Evolutionary conservation across 169 alveolate genomes (phyloP).

Genomic region (Eimeria maxima): DNA sequence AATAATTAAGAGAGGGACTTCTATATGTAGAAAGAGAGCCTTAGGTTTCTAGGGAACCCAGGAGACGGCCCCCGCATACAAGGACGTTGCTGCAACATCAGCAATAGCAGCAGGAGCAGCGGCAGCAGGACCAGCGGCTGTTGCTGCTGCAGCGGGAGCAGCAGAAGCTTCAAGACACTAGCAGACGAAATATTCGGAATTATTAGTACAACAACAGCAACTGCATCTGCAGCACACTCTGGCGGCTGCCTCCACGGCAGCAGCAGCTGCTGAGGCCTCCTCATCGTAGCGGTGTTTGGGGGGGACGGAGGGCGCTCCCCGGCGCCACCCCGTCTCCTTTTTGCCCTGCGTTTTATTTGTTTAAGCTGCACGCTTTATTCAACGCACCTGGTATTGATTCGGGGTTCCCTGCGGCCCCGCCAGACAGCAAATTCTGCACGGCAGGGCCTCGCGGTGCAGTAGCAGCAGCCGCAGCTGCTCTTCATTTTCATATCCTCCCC

Average conservation of each 20-base stretch:
- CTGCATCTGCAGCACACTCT: conserved; percentile 35
- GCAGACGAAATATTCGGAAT: conserved; percentile 20
- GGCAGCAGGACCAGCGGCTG: conserved; percentile 64
- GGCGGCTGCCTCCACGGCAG: conserved; percentile 11
- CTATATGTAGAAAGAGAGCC: neutral
- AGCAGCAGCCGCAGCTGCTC: conserved; percentile 43
- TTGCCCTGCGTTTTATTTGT: neutral
- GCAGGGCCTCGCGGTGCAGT: neutral
- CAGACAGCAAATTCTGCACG: neutral
- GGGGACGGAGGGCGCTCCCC: conserved; percentile 11
- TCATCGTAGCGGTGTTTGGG: conserved; percentile 1
- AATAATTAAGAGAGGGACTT: conserved; percentile 30
- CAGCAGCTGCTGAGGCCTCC: conserved; percentile 65
- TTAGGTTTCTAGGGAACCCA: neutral
- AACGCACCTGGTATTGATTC: neutral
- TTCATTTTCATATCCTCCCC: neutral
- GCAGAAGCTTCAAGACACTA: conserved; percentile 35
- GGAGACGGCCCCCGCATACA: conserved; percentile 65
- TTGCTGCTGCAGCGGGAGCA: conserved; percentile 34
- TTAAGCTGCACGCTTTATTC: neutral
- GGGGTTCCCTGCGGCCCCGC: neutral
- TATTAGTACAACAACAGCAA: conserved; percentile 3
- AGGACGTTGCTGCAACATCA: conserved; percentile 30
- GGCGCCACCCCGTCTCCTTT: neutral
- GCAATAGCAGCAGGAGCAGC: conserved; percentile 27